Evolutionary conservation across 495 filamentous ascomycete species (phyloP).

Genomic region (Aspergillus baeticus): DNA sequence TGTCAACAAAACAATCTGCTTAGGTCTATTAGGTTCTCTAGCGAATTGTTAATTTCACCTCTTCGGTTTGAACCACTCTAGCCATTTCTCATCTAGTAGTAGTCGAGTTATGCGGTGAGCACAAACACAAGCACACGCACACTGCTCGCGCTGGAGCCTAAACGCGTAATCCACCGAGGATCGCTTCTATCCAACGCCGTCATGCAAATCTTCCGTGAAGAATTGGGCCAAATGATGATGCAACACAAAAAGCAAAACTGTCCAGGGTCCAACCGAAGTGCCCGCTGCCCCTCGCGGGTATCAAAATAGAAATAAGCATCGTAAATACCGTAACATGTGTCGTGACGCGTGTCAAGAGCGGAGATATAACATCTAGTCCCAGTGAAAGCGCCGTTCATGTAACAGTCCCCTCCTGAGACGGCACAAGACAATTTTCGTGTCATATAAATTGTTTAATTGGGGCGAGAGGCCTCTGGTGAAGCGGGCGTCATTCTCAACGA

Average conservation of each 20-base stretch:
- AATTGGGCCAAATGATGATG: neutral
- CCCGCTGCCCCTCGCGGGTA: neutral
- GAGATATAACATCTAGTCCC: no score
- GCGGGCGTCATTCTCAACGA: slow-evolving; percentile 33
- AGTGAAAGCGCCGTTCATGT: neutral
- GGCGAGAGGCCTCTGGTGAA: slow-evolving; percentile 1
- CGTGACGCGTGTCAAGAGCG: slow-evolving; percentile 1
- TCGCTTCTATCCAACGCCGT: slow-evolving; percentile 2
- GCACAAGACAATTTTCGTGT: no score
- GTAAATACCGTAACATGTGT: slow-evolving; percentile 2
- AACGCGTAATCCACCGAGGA: neutral
- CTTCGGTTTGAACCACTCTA: neutral
- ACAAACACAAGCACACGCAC: neutral
- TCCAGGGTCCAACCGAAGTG: slow-evolving; percentile 3
- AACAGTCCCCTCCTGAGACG: no score
- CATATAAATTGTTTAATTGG: slow-evolving; percentile 4
- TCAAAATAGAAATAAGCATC: slow-evolving; percentile 9
- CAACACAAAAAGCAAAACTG: neutral
- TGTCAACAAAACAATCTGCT: neutral
- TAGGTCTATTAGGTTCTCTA: neutral
- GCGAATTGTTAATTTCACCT: neutral
- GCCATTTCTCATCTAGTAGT: neutral
- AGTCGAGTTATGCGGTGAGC: neutral
- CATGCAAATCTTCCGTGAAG: neutral
- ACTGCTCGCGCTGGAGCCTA: neutral